These are phyloP conservation scores for Puccinia triticina DNA, from an alignment of 1,284 basidiomycete genomes.

Conservation along the genomic window DNA sequence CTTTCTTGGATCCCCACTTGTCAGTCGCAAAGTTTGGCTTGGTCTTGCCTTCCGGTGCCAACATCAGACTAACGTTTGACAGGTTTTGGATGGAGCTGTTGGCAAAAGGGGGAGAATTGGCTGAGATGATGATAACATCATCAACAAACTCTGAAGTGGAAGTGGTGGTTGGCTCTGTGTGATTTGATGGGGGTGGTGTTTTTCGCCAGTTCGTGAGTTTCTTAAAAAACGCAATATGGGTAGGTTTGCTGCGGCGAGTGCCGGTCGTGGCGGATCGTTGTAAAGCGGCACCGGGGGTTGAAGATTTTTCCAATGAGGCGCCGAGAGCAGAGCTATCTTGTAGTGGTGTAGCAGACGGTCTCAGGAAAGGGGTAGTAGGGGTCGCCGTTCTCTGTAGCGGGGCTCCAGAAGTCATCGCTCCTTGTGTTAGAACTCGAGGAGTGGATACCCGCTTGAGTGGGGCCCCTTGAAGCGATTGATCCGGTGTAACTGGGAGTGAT, in stretches of 20 bases:
- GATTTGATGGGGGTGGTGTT: background rate
- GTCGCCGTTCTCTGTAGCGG: slow-evolving; percentile 12
- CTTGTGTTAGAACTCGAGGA: background rate
- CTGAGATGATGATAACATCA: background rate
- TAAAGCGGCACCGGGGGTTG: slow-evolving; percentile 15
- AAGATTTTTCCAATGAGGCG: background rate
- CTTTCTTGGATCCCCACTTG: slow-evolving; percentile 7
- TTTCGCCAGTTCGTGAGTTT: background rate
- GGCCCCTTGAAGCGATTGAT: background rate
- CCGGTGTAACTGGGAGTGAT: background rate
- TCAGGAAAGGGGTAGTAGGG: background rate
- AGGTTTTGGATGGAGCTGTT: background rate
- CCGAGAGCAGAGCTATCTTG: background rate
- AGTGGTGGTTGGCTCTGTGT: background rate
- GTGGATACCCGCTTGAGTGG: slow-evolving; percentile 11
- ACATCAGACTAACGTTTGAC: background rate
- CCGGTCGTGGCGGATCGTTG: background rate
- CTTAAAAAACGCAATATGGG: background rate
- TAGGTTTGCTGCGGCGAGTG: background rate
- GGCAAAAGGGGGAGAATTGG: background rate
- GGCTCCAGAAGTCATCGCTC: background rate
- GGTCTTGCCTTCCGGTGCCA: background rate
- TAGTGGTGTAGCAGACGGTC: background rate
- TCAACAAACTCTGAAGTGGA: background rate
- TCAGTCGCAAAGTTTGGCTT: background rate